Evolutionary conservation across 2,329 filamentous ascomycete species (phyloP).

Genomic region (Fusarium coffeatum): DNA sequence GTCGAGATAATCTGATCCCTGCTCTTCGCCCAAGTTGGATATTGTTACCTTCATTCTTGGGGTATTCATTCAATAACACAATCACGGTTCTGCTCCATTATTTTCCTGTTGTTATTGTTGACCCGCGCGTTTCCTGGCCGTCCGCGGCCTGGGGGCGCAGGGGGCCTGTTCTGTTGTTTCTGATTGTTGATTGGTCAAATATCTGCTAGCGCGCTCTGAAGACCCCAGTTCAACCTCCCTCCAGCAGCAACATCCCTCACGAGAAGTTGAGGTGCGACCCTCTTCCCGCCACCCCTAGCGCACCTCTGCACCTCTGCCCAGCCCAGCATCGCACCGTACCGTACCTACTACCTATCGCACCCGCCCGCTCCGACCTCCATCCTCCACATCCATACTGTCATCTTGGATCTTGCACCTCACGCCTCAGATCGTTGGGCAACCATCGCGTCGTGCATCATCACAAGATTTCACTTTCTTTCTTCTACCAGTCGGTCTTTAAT

Average conservation of each 20-base stretch:
- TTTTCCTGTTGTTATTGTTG: constrained; percentile 47
- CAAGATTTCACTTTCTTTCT: constrained; percentile 22
- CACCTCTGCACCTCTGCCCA: constrained; percentile 36
- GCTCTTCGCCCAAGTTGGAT: not conserved
- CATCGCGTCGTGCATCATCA: constrained; percentile 36
- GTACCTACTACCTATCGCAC: constrained; percentile 24
- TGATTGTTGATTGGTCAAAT: constrained; percentile 37
- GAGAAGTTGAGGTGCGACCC: constrained; percentile 34
- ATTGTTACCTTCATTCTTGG: constrained; percentile 8
- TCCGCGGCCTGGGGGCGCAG: constrained; percentile 39
- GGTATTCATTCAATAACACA: constrained; percentile 18
- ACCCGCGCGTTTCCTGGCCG: constrained; percentile 48
- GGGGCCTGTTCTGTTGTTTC: constrained; percentile 19
- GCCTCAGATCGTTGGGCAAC: constrained; percentile 26
- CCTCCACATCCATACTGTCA: constrained; percentile 25
- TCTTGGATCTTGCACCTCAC: constrained; percentile 42
- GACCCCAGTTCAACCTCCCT: constrained; percentile 47
- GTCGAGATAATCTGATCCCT: not conserved
- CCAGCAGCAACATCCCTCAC: constrained; percentile 44
- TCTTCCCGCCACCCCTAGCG: constrained; percentile 45
- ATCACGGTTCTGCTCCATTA: constrained; percentile 37
- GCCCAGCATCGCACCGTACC: constrained; percentile 17
- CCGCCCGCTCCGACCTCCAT: constrained; percentile 39
- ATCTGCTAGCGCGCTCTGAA: constrained; percentile 41
- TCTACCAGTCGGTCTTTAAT: constrained; percentile 3